Evolutionary conservation across 352 stramenopile species (phyloP).

Genomic region (Chrysophaeum taylorii): DNA sequence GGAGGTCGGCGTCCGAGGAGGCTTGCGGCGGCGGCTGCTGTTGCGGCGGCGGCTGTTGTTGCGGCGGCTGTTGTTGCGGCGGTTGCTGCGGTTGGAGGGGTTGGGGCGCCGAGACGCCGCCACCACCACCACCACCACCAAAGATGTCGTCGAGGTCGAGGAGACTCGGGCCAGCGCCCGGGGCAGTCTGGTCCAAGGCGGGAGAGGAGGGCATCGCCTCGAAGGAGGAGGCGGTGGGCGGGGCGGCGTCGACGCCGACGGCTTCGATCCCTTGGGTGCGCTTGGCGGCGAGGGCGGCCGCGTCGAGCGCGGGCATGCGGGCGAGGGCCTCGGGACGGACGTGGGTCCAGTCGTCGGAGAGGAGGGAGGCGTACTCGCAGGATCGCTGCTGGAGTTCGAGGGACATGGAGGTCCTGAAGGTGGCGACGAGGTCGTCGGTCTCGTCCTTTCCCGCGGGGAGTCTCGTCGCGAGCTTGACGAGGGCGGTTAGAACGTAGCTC

Average conservation of each 20-base stretch:
- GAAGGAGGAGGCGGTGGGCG: not conserved
- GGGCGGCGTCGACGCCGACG: not conserved
- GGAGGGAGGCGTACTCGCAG: conserved; percentile 82
- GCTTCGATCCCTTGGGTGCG: not conserved
- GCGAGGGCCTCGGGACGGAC: conserved; percentile 70
- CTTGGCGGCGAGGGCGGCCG: conserved; percentile 20
- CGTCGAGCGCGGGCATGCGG: conserved; percentile 85
- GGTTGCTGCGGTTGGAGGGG: conserved; percentile 23
- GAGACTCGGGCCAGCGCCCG: conserved; percentile 52
- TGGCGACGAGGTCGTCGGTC: conserved; percentile 62
- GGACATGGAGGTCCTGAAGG: conserved; percentile 64
- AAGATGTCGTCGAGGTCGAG: conserved; percentile 92
- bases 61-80: not conserved
- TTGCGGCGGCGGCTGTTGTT: conserved; percentile 21
- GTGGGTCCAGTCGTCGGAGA: conserved; percentile 41
- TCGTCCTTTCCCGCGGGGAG: conserved; percentile 52
- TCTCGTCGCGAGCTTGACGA: conserved; percentile 86
- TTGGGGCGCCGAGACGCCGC: no score
- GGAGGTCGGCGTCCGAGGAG: conserved; percentile 77
- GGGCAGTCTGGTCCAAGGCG: conserved; percentile 26
- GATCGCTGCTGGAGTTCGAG: conserved; percentile 92
- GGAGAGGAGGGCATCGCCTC: conserved; percentile 23
- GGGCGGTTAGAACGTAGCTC: conserved; percentile 67
- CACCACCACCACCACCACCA: conserved; percentile 51
- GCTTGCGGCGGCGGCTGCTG: conserved; percentile 29